Evolutionary conservation across 108 stramenopile species (phyloP), one percentile per base, ranked within the genome.

Genomic region (Discostella pseudostelligera): DNA sequence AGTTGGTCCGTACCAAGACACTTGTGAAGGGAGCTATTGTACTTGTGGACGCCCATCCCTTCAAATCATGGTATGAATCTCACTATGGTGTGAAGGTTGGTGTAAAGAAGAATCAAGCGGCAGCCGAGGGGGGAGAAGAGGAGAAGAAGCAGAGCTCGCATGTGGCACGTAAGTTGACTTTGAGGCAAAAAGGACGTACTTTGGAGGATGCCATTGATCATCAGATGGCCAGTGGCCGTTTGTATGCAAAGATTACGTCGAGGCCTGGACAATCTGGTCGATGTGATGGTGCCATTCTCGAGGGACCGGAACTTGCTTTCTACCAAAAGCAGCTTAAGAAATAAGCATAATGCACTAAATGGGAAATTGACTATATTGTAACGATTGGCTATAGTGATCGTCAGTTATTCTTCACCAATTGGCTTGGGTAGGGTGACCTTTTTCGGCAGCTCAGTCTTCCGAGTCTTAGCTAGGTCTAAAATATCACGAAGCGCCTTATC

Each of bases 1-100:
- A 99, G 82, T 83, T 99, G 70, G 98, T 99, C 63, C 96, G 99
- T 76, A 99, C 99, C 79, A 99, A 99, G 97, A 99, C 99, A 9
- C 89, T 99, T 16, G 99, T 99, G 39, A 99, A 99, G 94, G 96
- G 96, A 48, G 90, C 95, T 49, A 96, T 99, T 69, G 84, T 99
- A 42, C 67, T 97, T 60, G 90, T 99, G 55, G 99, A 99, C 83
- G 97, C 97, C 47, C 88, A 97, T 60, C 97, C 99, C 37, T 98
- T 99, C 94, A 96, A 97, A 79, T 67, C 82, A 29, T 98, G 96
- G 96, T 99, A 98, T 72, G 97, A 99, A 78, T 69, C 81, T 58
- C 97, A 99, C 92, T 99, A 99, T 65, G 97, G 97, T 35, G 84
- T 96, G 35, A 83, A 86, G 84, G 83, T 99, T 67, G 98, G 97